Base-by-base conservation (phyloP, 2,329 filamentous ascomycete species). In the Ceratocystis lukuohia region DNA sequence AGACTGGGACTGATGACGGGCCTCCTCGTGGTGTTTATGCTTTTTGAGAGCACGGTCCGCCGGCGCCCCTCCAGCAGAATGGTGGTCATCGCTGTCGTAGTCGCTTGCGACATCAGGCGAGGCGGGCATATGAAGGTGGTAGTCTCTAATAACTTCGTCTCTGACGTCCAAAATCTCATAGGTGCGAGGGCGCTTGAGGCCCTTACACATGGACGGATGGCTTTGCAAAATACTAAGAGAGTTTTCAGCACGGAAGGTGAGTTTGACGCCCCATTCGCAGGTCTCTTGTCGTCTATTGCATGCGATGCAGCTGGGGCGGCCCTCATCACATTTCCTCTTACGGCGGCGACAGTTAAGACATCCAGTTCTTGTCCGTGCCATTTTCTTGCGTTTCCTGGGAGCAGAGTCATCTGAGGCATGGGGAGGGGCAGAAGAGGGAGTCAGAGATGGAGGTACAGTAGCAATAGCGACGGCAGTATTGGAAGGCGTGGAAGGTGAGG, bases 291-390 rank as follows among this genome's bases (percentile, higher is more conserved):
- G 71, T 8, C 74, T 72, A 10, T 70, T 68, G 68, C 75, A 76
- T 1, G 73, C 73, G 15, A 74, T 74, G 56, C 75, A 76, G 1
- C 72, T 68, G 5, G 75, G 75, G 0, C 72, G 73, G 5, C 69
- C 69, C 66, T 77, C 75, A 64, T 77, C 75, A 66, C 75, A 76
- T 67, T 75, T 76, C 53, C 75, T 72, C 71, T 76, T 76, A 70
- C 74, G 75, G 45, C 74, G 74, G 6, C 75, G 74, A 33, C 75
- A 76, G 67, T 76, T 76, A 65, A 76, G 73, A 48, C 75, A 76
- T 0, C 75, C 74, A 3, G 74, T 75, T 28, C 74, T 70, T 15
- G 74, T 76, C 17, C 74, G 71, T 56, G 72, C 74, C 12, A 73
- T 71, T 69, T 74, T 75, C 65, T 69, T 67, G 46, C 65, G 67